phyloP scores from a whole-genome alignment of 1,284 basidiomycete species.

The Austroboletus novae-zelandiae region DNA sequence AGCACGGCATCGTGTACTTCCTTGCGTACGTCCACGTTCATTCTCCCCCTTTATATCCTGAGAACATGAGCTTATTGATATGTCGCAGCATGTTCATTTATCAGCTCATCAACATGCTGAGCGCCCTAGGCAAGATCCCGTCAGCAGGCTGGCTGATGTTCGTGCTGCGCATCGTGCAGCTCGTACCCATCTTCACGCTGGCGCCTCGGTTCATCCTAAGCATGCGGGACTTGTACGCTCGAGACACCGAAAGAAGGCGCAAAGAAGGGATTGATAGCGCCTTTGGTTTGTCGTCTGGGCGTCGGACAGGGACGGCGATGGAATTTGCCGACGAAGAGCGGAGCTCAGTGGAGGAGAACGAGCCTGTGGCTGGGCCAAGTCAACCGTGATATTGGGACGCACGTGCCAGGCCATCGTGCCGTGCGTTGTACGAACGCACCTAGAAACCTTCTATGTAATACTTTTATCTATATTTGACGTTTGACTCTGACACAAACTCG shows the following conservation, averaged over 20 bases:
- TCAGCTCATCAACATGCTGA: not conserved
- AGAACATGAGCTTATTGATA: not conserved
- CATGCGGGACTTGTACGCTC: not conserved
- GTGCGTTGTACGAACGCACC: too few relatives aligned
- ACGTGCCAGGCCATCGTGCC: too few relatives aligned
- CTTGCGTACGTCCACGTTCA: not conserved
- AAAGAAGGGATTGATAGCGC: not conserved
- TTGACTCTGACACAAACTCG: too few relatives aligned
- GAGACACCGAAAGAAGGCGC: not conserved
- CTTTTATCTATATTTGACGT: too few relatives aligned
- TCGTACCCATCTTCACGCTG: not conserved
- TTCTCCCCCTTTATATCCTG: too few relatives aligned
- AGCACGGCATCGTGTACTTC: not conserved
- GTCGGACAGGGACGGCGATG: too few relatives aligned
- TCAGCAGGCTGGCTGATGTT: not conserved
- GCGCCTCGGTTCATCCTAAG: not conserved
- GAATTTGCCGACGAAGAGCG: too few relatives aligned
- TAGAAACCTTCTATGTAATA: too few relatives aligned
- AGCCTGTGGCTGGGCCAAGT: too few relatives aligned
- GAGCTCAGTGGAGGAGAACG: too few relatives aligned
- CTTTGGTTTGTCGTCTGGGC: not conserved
- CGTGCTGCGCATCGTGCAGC: not conserved
- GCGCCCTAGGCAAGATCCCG: not conserved
- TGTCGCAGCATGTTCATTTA: not conserved
- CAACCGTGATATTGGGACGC: too few relatives aligned